Evolutionary conservation across 805 yeast genomes (phyloP).

Genomic region (Kluyveromyces starmeri): DNA sequence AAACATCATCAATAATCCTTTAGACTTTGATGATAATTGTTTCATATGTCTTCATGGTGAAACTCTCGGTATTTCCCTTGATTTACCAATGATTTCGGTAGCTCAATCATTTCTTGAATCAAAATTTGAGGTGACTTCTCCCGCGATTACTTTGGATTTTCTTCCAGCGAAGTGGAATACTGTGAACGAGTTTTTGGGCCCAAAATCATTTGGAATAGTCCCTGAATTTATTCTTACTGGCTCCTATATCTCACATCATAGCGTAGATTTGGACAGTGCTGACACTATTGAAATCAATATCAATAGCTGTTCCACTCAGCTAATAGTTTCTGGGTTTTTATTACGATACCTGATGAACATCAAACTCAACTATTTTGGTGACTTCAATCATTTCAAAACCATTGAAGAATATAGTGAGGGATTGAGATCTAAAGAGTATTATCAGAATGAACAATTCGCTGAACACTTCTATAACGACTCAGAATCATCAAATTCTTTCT

Average conservation of each 20-base stretch:
- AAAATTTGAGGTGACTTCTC: slow-evolving; percentile 43
- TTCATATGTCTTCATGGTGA: slow-evolving; percentile 69
- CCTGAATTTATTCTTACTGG: slow-evolving; percentile 55
- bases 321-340: slow-evolving; percentile 73
- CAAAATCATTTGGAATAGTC: slow-evolving; percentile 59
- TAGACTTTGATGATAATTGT: slow-evolving; percentile 73
- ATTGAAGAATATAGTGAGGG: slow-evolving; percentile 64
- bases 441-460: too few species aligned
- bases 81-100: slow-evolving; percentile 52
- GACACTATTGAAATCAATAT: slow-evolving; percentile 64
- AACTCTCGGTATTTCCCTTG: slow-evolving; percentile 36
- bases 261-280: slow-evolving; percentile 54
- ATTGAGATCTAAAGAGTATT: slow-evolving; percentile 7
- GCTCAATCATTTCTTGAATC: slow-evolving; percentile 44
- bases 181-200: slow-evolving; percentile 54
- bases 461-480: neutral
- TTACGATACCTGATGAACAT: slow-evolving; percentile 66
- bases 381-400: slow-evolving; percentile 70
- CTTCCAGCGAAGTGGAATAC: slow-evolving; percentile 94
- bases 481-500: neutral
- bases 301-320: slow-evolving; percentile 53
- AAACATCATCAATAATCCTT: slow-evolving; percentile 81
- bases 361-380: slow-evolving; percentile 88
- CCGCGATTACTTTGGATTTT: slow-evolving; percentile 50
- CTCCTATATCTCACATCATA: slow-evolving; percentile 50